phyloP scores from a whole-genome alignment of 768 basidiomycete genomes.

The Lactifluus subvellereus region DNA sequence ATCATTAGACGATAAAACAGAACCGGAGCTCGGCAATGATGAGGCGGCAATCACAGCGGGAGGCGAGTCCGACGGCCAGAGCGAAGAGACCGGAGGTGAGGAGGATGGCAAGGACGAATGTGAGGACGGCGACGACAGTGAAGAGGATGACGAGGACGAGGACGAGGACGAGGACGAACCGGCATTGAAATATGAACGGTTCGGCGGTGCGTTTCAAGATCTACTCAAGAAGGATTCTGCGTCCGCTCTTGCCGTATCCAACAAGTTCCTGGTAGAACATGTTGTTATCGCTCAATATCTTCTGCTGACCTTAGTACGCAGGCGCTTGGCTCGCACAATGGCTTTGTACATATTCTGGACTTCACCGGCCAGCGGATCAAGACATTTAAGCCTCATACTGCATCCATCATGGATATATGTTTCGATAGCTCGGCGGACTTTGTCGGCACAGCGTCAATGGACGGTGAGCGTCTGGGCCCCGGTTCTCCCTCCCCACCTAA shows the following conservation, averaged over 20 bases:
- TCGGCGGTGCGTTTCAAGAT: constrained; percentile 65
- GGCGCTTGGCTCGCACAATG: constrained; percentile 90
- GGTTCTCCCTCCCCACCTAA: neutral
- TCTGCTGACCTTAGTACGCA: constrained; percentile 31
- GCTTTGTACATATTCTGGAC: constrained; percentile 85
- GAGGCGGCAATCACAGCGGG: constrained; percentile 9
- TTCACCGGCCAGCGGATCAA: constrained; percentile 76
- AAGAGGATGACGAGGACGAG: constrained; percentile 49
- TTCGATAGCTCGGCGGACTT: constrained; percentile 85
- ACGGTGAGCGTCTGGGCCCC: constrained; percentile 55
- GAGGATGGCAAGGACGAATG: constrained; percentile 24
- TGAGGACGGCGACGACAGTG: constrained; percentile 41
- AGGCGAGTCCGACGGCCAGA: constrained; percentile 25
- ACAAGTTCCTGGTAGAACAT: constrained; percentile 59
- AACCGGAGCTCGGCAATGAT: neutral
- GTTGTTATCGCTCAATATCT: neutral
- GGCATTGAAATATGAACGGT: constrained; percentile 82
- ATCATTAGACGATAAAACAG: neutral
- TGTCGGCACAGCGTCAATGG: constrained; percentile 86
- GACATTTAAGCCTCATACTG: constrained; percentile 85
- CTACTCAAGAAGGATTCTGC: constrained; percentile 86
- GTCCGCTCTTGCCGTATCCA: constrained; percentile 72
- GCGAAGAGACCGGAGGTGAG: constrained; percentile 5
- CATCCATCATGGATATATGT: constrained; percentile 78
- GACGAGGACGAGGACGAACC: constrained; percentile 88